Evolutionary conservation across 306 rosid species (phyloP), one percentile per base, ranked within the genome.

Genomic region (Arachis hypogaea): DNA sequence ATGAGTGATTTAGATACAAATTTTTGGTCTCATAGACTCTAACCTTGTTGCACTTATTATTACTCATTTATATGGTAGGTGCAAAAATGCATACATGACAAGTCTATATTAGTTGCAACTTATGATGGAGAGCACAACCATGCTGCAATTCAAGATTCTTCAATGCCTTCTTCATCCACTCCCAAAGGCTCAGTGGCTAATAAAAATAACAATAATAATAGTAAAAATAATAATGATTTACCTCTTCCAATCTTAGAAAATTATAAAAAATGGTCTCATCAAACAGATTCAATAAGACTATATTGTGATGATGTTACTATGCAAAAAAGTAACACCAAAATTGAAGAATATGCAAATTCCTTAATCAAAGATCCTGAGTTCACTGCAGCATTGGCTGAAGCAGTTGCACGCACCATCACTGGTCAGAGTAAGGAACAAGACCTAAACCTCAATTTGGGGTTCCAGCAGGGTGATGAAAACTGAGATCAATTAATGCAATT

Each of bases 91-190:
- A 47, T 75, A 59, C 78, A 82, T 68, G 92, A 91, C 57, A 82
- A 71, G 65, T 83, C 90, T 1, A 57, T 88, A 55, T 77, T 91
- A 46, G 84, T 77, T 36, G 94, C 88, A 72, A 85, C 89, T 14
- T 91, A 91, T 49, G 94, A 87, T 57, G 97, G 97, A 47, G 83
- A 87, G 29, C 97, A 88, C 88, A 91, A 84, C 84, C 97, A 88
- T 75, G 79, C 70, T 2, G 6, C 43, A 5, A 30, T 72, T 65
- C 50, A 67, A 64, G 74, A 62, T 1, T 40, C 66, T 57, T 28
- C 63, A 4, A 41, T 28, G 30, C 73, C 62, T 59, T 82, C 83
- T 69, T 82, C 83, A 4, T 84, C 79, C 40, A 71, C 86, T 30
- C 71, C 79, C 7, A 61, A 11, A 64, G 63, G 66, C 22, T 61